A percentile compares a stretch with the other conserved stretches of the same genome.
Evolutionary conservation across 176 grass and related monocot species (phyloP).

Genomic region (Oryza glumipatula): DNA sequence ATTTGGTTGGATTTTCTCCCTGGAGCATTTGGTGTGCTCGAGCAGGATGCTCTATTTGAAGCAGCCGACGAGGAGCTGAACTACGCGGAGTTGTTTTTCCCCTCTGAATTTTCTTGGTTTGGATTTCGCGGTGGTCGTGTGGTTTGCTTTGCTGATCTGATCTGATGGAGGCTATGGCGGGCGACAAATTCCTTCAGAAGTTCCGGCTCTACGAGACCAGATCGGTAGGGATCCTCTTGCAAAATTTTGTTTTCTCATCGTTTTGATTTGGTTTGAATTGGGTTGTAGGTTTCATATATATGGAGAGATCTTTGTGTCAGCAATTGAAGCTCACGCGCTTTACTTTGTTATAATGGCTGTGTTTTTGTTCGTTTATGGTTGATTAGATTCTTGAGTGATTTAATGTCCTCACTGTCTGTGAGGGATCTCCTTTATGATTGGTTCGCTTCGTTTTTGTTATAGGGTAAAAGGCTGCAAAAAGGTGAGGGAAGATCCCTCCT

Average conservation of each 20-base stretch:
- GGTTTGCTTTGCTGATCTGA: conserved; percentile 40
- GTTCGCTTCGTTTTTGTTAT: conserved; percentile 32
- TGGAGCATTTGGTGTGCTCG: conserved; percentile 37
- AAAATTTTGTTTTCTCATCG: neutral
- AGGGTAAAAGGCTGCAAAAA: conserved; percentile 50
- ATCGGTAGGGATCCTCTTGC: conserved; percentile 64
- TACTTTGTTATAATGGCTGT: neutral
- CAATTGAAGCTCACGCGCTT: neutral
- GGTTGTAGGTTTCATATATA: neutral
- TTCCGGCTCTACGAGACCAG: conserved; percentile 93
- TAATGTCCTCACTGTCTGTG: conserved; percentile 28
- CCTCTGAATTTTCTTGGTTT: conserved; percentile 25
- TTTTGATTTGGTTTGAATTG: conserved; percentile 4
- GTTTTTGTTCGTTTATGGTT: conserved; percentile 1
- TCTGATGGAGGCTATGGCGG: conserved; percentile 57
- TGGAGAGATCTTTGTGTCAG: conserved; percentile 33
- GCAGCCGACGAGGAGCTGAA: conserved; percentile 48
- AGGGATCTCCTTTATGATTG: conserved; percentile 31
- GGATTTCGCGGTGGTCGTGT: conserved; percentile 4
- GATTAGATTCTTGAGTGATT: conserved; percentile 34
- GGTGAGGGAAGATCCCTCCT: conserved; percentile 20
- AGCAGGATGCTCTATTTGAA: conserved; percentile 62
- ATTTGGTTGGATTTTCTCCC: conserved; percentile 1
- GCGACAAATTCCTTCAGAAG: conserved; percentile 75
- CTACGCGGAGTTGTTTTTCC: neutral